Percentiles rank a stretch among this genome's conserved stretches.
phyloP scores from a whole-genome alignment of 2,329 filamentous ascomycete species.

The Phoma herbarum region DNA sequence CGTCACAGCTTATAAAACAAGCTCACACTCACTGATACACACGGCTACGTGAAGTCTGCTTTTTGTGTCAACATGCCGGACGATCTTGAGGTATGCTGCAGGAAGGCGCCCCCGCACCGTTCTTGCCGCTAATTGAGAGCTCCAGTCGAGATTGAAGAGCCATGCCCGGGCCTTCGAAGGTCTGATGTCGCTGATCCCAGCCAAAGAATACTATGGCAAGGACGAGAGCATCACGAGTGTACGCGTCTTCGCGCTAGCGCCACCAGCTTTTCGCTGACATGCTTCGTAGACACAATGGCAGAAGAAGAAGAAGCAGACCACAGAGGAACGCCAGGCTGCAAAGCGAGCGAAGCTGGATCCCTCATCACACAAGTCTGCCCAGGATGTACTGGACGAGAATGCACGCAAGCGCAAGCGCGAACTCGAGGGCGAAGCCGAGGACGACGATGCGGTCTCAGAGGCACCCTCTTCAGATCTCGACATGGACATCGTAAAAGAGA shows the following conservation, averaged over 20 bases:
- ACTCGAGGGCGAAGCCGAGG: conserved; percentile 64
- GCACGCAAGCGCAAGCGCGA: conserved; percentile 76
- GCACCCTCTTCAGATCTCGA: conserved; percentile 45
- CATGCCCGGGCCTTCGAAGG: conserved; percentile 83
- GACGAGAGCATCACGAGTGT: conserved; percentile 73
- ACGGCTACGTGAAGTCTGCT: conserved; percentile 6
- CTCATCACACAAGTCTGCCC: conserved; percentile 87
- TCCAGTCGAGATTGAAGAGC: conserved; percentile 62
- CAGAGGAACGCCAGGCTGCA: conserved; percentile 69
- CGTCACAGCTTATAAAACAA: conserved; percentile 14
- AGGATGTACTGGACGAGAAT: conserved; percentile 92
- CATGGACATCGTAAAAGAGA: conserved; percentile 49
- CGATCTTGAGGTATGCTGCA: conserved; percentile 53
- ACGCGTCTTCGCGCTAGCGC: conserved; percentile 55
- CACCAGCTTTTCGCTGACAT: conserved; percentile 23
- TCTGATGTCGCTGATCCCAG: conserved; percentile 85
- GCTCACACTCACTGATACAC: not conserved
- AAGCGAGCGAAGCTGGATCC: conserved; percentile 91
- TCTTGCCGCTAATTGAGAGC: conserved; percentile 40
- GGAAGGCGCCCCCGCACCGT: conserved; percentile 30
- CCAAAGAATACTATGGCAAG: conserved; percentile 88
- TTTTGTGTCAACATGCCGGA: conserved; percentile 46
- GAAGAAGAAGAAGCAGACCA: conserved; percentile 94
- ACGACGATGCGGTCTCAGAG: conserved; percentile 29
- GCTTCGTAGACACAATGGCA: conserved; percentile 85